Base-by-base conservation (phyloP, 768 basidiomycete species). In the Boletales sp. region DNA sequence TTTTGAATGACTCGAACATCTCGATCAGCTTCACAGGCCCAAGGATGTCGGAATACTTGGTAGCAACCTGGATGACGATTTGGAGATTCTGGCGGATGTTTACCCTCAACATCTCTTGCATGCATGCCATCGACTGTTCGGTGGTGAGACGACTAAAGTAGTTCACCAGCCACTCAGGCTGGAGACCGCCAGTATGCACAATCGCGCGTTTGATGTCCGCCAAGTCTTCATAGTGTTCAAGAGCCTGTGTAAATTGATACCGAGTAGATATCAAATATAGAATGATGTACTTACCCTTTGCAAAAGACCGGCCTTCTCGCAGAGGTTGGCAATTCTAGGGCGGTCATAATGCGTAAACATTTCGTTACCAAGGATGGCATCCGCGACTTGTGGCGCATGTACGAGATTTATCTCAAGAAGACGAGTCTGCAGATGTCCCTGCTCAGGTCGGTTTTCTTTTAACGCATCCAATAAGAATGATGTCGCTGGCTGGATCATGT, bases 401-500 rank as follows among this genome's bases (percentile, higher is more conserved):
- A 98, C 72, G 41, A 99, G 78, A 72, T 99, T 99, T 88, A 99
- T 96, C 71, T 99, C 96, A 41, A 99, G 76, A 13, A 99, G 80
- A 52, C 94, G 87, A 0, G 96, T 99, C 71, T 99, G 96, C 13
- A 99, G 74, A 57, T 87, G 93, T 0, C 84, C 95, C 65, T 99
- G 95, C 68, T 99, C 96, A 0, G 94, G 90, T 66, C 89, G 89
- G 76, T 99, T 98, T 49, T 99, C 96, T 75, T 99, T 98, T 60
- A 99, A 77, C 18, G 94, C 96, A 64, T 98, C 96, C 51, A 99
- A 74, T 42, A 98, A 74, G 85, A 99, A 98, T 1, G 93, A 94
- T 0, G 96, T 99, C 6, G 96, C 96, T 17, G 94, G 95, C 69
- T 98, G 96, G 50, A 98, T 94, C 93, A 98, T 92, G 72, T 97